Conservation (phyloP, 345 rosid genomes). For the Pelargonium nanum region DNA sequence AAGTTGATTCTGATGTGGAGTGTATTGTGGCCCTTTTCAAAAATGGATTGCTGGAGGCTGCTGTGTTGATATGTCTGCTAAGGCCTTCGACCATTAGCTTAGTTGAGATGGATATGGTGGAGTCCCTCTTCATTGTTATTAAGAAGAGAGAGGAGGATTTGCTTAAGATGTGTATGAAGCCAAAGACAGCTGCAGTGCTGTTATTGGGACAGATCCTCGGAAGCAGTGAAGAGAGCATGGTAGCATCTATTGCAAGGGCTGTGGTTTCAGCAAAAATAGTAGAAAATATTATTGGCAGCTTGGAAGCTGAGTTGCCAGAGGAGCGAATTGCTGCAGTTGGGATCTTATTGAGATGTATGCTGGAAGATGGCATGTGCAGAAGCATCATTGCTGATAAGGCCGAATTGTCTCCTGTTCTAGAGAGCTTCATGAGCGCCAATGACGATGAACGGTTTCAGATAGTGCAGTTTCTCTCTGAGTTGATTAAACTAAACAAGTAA, state of each 20-base stretch:
- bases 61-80: slow-evolving; percentile 42
- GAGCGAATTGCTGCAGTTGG: slow-evolving; percentile 52
- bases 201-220: slow-evolving; percentile 37
- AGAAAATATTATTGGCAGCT: slow-evolving; percentile 33
- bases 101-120: slow-evolving; percentile 42
- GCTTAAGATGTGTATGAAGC: slow-evolving; percentile 40
- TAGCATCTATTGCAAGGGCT: slow-evolving; percentile 23
- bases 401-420: slow-evolving; percentile 40
- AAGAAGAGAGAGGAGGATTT: slow-evolving; percentile 27
- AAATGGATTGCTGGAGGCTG: slow-evolving; percentile 54
- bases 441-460: slow-evolving; percentile 40
- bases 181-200: slow-evolving; percentile 44
- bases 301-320: slow-evolving; percentile 39
- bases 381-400: slow-evolving; percentile 45
- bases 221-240: slow-evolving; percentile 27
- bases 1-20: slow-evolving; percentile 56
- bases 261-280: slow-evolving; percentile 28
- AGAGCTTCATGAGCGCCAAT: slow-evolving; percentile 29
- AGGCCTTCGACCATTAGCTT: slow-evolving; percentile 33
- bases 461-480: slow-evolving; percentile 41
- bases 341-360: slow-evolving; percentile 43
- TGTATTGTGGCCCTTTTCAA: slow-evolving; percentile 50
- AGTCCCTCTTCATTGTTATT: slow-evolving; percentile 32
- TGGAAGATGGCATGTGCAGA: slow-evolving; percentile 50
- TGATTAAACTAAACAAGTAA: slow-evolving; percentile 53